Evolutionary conservation across 2,329 filamentous ascomycete species (phyloP).

Genomic region (Beauveria australis): DNA sequence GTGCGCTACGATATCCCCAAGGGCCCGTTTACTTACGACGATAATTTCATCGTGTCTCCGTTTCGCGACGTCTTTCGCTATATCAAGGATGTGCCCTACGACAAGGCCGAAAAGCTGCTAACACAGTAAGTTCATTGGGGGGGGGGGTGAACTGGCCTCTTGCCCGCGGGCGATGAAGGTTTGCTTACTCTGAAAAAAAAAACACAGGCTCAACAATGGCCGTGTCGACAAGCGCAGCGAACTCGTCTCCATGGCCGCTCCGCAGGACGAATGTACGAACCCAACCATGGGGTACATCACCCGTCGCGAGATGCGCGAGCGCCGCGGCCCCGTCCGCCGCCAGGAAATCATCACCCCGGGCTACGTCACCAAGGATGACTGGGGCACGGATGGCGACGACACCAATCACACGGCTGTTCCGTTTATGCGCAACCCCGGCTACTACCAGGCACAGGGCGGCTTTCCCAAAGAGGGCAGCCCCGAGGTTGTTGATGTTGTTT

Average conservation of each 20-base stretch:
- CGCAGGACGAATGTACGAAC: constrained; percentile 39
- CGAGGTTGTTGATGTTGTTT: constrained; percentile 42
- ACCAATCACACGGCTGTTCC: constrained; percentile 42
- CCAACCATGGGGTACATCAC: constrained; percentile 26
- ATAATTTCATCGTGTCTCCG: constrained; percentile 47
- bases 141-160: too few species aligned
- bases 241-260: constrained; percentile 28
- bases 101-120: constrained; percentile 28
- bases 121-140: constrained; percentile 15
- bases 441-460: constrained; percentile 40
- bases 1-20: constrained; percentile 55
- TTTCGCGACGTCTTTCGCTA: constrained; percentile 46
- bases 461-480: constrained; percentile 37
- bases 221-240: constrained; percentile 26
- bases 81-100: constrained; percentile 43
- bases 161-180: too few species aligned
- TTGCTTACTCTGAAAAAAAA: not conserved
- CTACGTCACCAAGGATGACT: constrained; percentile 49
- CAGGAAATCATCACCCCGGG: constrained; percentile 40
- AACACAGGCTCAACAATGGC: constrained; percentile 34
- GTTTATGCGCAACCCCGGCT: constrained; percentile 37
- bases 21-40: constrained; percentile 51
- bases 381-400: constrained; percentile 47
- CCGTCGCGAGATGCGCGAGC: constrained; percentile 18
- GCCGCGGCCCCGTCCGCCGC: constrained; percentile 35